Evolutionary conservation across 2,329 filamentous ascomycete genomes (phyloP).

Genomic region (Septoria linicola): DNA sequence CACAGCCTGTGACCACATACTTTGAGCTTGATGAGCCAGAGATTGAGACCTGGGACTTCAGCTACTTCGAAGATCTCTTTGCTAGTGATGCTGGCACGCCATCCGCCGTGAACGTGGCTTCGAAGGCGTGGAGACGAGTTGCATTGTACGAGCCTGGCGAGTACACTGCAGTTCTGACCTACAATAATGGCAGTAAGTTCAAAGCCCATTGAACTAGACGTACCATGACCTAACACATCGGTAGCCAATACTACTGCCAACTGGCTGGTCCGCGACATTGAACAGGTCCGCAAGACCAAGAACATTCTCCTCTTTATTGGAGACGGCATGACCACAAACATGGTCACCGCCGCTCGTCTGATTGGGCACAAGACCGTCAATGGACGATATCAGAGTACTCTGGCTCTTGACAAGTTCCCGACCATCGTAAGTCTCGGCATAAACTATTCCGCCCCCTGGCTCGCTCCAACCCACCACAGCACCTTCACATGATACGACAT

Average conservation of each 20-base stretch:
- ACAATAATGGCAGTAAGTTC: constrained; percentile 72
- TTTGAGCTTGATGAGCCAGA: constrained; percentile 69
- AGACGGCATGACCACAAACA: constrained; percentile 65
- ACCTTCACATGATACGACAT: too few relatives aligned
- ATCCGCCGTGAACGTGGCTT: constrained; percentile 74
- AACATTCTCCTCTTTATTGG: constrained; percentile 85
- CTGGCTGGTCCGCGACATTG: constrained; percentile 73
- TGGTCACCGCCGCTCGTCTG: constrained; percentile 64
- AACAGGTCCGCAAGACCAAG: constrained; percentile 64
- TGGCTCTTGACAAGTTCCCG: constrained; percentile 76
- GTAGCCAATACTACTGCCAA: constrained; percentile 70
- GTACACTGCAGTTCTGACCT: constrained; percentile 72
- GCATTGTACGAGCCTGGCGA: constrained; percentile 75
- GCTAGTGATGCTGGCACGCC: constrained; percentile 68
- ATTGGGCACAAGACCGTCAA: constrained; percentile 81
- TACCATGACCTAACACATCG: too few relatives aligned
- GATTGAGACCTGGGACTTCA: constrained; percentile 78
- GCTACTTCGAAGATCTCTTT: constrained; percentile 82
- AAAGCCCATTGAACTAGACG: too few relatives aligned
- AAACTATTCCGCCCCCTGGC: too few relatives aligned
- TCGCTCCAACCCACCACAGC: too few relatives aligned
- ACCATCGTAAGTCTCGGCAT: constrained; percentile 34
- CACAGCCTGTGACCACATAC: constrained; percentile 61
- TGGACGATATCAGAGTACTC: constrained; percentile 73
- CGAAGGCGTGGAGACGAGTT: constrained; percentile 74